Percentiles rank a stretch among this genome's conserved stretches.
These are phyloP conservation scores for Kokia cookei DNA, from an alignment of 441 rosid species.

Conservation along the genomic window DNA sequence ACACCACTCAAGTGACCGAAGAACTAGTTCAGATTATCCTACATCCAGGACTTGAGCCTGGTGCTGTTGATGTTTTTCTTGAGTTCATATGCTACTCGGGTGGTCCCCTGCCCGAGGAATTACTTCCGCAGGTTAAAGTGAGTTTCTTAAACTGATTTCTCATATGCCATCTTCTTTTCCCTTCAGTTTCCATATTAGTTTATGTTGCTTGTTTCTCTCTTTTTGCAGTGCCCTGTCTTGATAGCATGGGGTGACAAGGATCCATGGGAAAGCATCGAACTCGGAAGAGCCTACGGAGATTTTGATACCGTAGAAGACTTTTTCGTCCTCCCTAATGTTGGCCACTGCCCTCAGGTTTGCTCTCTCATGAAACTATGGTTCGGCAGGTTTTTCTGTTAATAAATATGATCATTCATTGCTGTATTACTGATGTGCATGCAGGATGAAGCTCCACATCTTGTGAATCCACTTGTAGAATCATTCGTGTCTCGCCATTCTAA, in stretches of 20 bases:
- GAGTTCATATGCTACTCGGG: constrained; percentile 88
- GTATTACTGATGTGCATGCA: constrained; percentile 16
- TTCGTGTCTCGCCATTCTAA: constrained; percentile 59
- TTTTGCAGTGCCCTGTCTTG: constrained; percentile 74
- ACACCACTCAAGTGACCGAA: constrained; percentile 78
- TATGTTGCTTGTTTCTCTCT: background rate
- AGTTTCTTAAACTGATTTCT: constrained; percentile 11
- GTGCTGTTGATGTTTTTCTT: constrained; percentile 83
- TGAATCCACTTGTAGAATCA: constrained; percentile 76
- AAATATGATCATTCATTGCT: background rate
- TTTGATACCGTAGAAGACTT: constrained; percentile 74
- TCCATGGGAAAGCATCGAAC: constrained; percentile 98
- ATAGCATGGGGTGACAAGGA: constrained; percentile 97
- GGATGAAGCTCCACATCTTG: constrained; percentile 90
- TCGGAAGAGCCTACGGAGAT: constrained; percentile 59
- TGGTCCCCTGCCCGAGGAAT: constrained; percentile 92
- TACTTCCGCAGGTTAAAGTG: constrained; percentile 75
- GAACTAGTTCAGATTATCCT: constrained; percentile 75
- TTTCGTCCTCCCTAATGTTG: constrained; percentile 65
- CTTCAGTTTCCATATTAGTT: background rate
- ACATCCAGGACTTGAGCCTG: constrained; percentile 84
- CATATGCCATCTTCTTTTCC: background rate
- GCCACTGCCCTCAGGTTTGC: constrained; percentile 90
- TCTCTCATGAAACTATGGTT: background rate
- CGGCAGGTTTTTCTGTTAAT: background rate